Evolutionary conservation across 1,284 basidiomycete genomes (phyloP), one percentile per base, ranked within the genome.

Genomic region (Naganishia cerealis): DNA sequence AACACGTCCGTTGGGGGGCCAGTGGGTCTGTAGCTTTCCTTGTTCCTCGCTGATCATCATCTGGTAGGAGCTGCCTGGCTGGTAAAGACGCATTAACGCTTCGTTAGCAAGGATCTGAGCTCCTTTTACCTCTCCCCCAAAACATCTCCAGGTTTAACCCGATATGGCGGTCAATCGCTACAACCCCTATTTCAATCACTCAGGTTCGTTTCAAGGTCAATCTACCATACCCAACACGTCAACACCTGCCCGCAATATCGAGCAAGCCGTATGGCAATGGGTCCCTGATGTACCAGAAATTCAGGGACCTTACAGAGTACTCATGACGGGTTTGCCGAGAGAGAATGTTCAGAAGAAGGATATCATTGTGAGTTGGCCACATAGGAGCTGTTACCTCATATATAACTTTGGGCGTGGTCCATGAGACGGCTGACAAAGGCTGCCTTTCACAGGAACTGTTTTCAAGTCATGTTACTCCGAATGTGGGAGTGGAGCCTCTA

Each of bases 341-440:
- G 67, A 68, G 15, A 62, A 68, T 24, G 67, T 68, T 1, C 59
- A 40, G 39, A 62, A 68, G 24, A 63, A 68, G 39, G 67, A 68
- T 36, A 62, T 68, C 59, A 63, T 63, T 18, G 67, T 68, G 38
- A 26, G 67, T 65, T n/a, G n/a, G 13, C 46, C n/a, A 50, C n/a
- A 9, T 24, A 9, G 8, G 46, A 50, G 46, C 46, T 24, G 46
- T 50, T 9, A 50, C 15, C 46, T 50, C 12, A 9, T n/a, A 50
- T 50, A 10, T 8, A 29, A 15, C 40, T 36, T n/a, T 24, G 26
- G 12, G 18, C 16, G 43, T 33, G 50, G 18, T 21, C 29, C 5
- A 7, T 29, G 59, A 33, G 43, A 21, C n/a, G n/a, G 6, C 38
- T n/a, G 21, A 18, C 6, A 62, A 50, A 50, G 46, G 59, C n/a